Evolutionary conservation across 805 yeast genomes (phyloP), one percentile per base, ranked within the genome.

Genomic region (Starmerella tilneyi): DNA sequence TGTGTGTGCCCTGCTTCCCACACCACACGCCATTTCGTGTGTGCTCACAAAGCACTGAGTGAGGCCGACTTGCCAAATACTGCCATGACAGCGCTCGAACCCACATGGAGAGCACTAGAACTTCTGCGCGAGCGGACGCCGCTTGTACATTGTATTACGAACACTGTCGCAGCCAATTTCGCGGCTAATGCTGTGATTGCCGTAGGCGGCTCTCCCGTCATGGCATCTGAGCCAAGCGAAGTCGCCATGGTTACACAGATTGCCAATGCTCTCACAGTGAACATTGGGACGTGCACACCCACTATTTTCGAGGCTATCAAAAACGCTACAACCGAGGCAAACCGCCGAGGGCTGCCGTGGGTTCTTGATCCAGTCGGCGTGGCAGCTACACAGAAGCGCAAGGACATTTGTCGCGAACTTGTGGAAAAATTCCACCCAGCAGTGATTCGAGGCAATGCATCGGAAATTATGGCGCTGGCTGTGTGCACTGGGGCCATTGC

Each of bases 321-420:
- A 30, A 43, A 32, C 17, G 42, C 51, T 5, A 61, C 81, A 16
- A 57, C 59, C 9, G 73, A 71, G 0, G 84, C 86, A 59, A 81
- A 80, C 57, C 58, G 56, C 12, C 54, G 60, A 12, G 73, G 74
- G 2, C 68, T 71, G 36, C 88, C 84, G 3, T 72, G 86, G 26
- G 75, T 86, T 0, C 79, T 81, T 53, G 96, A 86, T 60, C 96
- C 96, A 0, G 95, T 86, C n/a, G 96, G 86, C 0, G 84, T 80
- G 31, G 94, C 94, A 22, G 95, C 96, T 0, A 71, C 94, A 0
- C 46, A 57, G 3, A 71, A 74, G 5, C 69, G 96, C 47, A 64
- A 66, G 31, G 56, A 62, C 3, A 66, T 76, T 15, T 73, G 78
- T 42, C 59, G 66, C 22, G 58, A 59, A 0, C 54, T 85, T 9